phyloP scores from a whole-genome alignment of 2,329 filamentous ascomycete genomes.

The Fusarium circinatum region DNA sequence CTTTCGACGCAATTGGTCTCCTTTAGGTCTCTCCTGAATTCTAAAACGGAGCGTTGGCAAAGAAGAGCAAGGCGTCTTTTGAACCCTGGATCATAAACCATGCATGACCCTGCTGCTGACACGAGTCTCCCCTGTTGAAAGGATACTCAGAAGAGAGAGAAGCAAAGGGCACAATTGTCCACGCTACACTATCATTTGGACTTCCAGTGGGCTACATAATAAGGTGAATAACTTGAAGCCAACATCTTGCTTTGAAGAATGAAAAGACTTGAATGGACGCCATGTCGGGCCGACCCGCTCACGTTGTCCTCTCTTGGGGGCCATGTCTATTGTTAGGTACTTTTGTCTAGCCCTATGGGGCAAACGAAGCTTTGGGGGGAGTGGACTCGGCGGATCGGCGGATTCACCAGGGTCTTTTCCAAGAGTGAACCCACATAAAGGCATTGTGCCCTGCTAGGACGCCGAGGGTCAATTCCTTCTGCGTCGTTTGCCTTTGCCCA shows the following conservation, averaged over 20 bases:
- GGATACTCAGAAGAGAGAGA: background rate
- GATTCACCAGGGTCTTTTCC: background rate
- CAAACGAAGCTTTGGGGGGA: background rate
- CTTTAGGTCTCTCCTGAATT: background rate
- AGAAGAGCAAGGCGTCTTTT: background rate
- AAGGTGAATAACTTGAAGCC: accelerated
- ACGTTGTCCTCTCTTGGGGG: background rate
- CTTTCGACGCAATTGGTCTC: background rate
- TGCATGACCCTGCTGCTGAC: background rate
- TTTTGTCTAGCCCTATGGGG: background rate
- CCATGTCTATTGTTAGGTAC: background rate
- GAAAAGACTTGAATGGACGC: background rate
- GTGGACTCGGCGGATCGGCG: background rate
- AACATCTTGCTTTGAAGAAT: accelerated
- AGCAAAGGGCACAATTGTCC: too few relatives aligned
- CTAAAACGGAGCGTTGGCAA: background rate
- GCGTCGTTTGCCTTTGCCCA: background rate
- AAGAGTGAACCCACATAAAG: background rate
- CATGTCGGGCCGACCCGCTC: background rate
- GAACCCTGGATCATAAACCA: background rate
- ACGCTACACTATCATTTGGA: too few relatives aligned
- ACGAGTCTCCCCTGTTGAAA: background rate
- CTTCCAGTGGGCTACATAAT: accelerated
- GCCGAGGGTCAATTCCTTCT: background rate
- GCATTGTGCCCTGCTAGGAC: background rate